Conservation (phyloP, 78 protist genomes). For the Polysphondylium violaceum region DNA sequence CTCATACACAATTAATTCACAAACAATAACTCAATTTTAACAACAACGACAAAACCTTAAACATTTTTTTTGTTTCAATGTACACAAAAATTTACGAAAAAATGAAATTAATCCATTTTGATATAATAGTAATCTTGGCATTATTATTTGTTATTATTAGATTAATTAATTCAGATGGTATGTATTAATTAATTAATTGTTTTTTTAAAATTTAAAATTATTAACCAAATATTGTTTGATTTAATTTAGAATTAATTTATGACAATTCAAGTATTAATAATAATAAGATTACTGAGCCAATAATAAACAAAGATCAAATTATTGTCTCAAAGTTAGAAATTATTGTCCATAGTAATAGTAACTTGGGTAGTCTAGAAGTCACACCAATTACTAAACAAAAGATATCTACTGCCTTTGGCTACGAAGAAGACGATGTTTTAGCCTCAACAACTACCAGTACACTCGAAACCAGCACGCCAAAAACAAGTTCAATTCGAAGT, state of each 20-base stretch:
- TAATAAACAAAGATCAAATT: not conserved
- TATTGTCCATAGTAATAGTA: too few species aligned
- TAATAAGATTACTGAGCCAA: not conserved
- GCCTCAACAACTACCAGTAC: not conserved
- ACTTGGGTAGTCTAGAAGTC: too few species aligned
- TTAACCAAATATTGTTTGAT: too few species aligned
- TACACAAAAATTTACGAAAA: too few species aligned
- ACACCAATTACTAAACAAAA: too few species aligned
- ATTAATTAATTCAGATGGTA: constrained; percentile 15
- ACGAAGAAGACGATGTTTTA: not conserved
- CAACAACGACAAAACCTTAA: too few species aligned
- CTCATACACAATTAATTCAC: too few species aligned
- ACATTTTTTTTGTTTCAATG: too few species aligned
- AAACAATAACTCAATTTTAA: too few species aligned
- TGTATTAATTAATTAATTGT: not conserved
- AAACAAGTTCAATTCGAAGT: not conserved
- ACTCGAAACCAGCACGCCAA: not conserved
- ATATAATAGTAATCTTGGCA: not conserved
- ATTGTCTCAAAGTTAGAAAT: not conserved
- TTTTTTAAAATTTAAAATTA: not conserved
- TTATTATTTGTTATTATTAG: not conserved
- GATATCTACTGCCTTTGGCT: not conserved
- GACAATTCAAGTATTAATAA: not conserved
- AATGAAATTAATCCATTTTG: too few species aligned
- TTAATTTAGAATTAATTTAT: too few species aligned